These are phyloP conservation scores for Ophiostoma ulmi DNA, from an alignment of 2,329 filamentous ascomycete species.

Conservation along the genomic window DNA sequence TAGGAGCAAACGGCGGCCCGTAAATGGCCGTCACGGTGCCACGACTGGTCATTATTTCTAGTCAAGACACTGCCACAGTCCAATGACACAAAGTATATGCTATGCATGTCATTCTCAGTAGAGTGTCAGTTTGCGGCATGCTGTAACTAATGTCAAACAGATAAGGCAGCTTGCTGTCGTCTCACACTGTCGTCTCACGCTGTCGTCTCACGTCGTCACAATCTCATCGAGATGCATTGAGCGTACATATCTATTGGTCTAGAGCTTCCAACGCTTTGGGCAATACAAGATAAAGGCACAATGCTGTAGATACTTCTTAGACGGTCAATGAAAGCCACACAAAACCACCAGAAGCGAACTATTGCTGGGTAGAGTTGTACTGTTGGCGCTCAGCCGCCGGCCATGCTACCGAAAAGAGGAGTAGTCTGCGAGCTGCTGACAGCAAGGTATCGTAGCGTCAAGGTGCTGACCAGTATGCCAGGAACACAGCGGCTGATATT, in stretches of 20 bases:
- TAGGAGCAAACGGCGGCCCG: neutral
- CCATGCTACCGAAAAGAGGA: neutral
- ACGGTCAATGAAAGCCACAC: neutral
- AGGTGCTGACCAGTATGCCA: neutral
- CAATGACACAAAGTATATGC: neutral
- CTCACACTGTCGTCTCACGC: no score
- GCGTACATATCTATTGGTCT: neutral
- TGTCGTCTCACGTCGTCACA: neutral
- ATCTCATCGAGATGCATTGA: neutral
- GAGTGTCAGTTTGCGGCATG: neutral
- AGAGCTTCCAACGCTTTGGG: neutral
- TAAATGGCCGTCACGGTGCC: neutral
- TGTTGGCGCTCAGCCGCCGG: neutral
- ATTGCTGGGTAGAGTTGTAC: neutral
- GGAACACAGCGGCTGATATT: neutral
- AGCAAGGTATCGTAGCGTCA: neutral
- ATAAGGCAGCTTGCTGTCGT: no score
- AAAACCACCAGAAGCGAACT: neutral
- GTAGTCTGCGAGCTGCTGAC: slow-evolving; percentile 10
- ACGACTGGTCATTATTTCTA: neutral
- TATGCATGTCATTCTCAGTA: neutral
- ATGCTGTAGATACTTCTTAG: neutral
- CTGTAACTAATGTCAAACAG: no score
- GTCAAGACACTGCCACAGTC: no score
- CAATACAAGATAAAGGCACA: neutral